Evolutionary conservation across 2,329 filamentous ascomycete genomes (phyloP).

Genomic region (Fusarium newnesense): DNA sequence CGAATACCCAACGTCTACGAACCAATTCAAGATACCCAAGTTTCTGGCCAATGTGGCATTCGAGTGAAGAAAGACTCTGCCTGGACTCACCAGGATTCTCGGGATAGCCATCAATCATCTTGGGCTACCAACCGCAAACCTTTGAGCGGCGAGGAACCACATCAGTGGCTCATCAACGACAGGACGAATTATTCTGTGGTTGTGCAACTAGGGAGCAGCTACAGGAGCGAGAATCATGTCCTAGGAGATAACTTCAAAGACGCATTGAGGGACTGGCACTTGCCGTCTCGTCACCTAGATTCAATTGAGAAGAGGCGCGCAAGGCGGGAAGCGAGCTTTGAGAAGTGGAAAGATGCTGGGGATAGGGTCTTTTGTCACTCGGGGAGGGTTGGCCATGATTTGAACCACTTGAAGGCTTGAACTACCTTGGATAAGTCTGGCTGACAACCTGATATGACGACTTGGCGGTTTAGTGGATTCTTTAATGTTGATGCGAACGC

Average conservation of each 20-base stretch:
- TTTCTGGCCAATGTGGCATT: conserved; percentile 2
- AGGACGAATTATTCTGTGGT: conserved; percentile 16
- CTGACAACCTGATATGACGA: neutral
- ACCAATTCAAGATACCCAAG: conserved; percentile 19
- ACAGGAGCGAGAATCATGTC: conserved; percentile 6
- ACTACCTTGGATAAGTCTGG: neutral
- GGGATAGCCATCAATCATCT: conserved; percentile 2
- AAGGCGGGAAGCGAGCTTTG: conserved; percentile 36
- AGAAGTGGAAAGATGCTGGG: conserved; percentile 39
- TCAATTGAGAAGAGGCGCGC: conserved; percentile 19
- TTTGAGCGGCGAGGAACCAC: neutral
- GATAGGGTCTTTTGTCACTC: conserved; percentile 38
- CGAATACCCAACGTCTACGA: conserved; percentile 41
- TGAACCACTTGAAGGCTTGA: neutral
- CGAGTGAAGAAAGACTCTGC: conserved; percentile 12
- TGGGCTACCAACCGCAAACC: neutral
- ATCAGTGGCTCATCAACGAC: conserved; percentile 6
- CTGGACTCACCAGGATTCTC: neutral
- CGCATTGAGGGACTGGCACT: neutral
- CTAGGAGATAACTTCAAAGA: neutral
- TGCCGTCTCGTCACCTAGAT: neutral
- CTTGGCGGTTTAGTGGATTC: neutral
- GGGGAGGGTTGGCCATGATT: conserved; percentile 18
- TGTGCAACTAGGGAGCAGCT: conserved; percentile 24
- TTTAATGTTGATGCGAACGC: neutral